phyloP scores from a whole-genome alignment of 257 asterid genomes.

The Nicotiana attenuata region DNA sequence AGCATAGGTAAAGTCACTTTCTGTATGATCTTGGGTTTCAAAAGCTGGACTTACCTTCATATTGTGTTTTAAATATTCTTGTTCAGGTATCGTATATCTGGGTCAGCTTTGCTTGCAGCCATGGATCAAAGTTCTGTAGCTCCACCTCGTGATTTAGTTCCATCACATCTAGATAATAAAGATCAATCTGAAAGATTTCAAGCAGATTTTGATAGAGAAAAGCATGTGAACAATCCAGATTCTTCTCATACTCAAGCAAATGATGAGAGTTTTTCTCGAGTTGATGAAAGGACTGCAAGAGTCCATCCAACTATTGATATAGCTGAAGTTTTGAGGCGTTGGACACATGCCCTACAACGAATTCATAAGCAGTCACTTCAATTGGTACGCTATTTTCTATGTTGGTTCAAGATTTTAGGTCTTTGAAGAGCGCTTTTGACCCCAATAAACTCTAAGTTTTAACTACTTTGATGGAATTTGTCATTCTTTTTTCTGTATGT shows the following conservation, averaged over 20 bases:
- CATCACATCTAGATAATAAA: constrained; percentile 43
- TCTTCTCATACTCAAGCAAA: constrained; percentile 33
- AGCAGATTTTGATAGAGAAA: constrained; percentile 35
- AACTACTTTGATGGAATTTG: not conserved
- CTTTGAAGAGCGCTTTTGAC: not conserved
- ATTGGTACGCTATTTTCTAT: constrained; percentile 44
- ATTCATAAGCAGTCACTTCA: constrained; percentile 93
- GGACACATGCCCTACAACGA: constrained; percentile 98
- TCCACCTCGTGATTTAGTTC: constrained; percentile 39
- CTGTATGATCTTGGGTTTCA: not conserved
- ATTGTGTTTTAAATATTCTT: constrained; percentile 1
- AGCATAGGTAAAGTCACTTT: constrained; percentile 66
- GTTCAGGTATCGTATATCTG: constrained; percentile 94
- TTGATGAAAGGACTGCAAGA: constrained; percentile 71
- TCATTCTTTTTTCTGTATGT: not conserved
- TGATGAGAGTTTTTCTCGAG: constrained; percentile 52
- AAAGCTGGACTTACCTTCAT: not conserved
- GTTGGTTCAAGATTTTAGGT: not conserved
- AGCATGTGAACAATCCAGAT: constrained; percentile 28
- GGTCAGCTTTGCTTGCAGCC: constrained; percentile 89
- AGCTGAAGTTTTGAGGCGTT: constrained; percentile 92
- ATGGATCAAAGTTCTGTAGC: constrained; percentile 80
- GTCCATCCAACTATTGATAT: constrained; percentile 92
- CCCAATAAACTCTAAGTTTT: not conserved
- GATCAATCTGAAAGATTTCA: constrained; percentile 51